A percentile compares a stretch with the other conserved stretches of the same genome.
These are phyloP conservation scores for Leonotis leonurus DNA, from an alignment of 257 asterid genomes.

Conservation along the genomic window DNA sequence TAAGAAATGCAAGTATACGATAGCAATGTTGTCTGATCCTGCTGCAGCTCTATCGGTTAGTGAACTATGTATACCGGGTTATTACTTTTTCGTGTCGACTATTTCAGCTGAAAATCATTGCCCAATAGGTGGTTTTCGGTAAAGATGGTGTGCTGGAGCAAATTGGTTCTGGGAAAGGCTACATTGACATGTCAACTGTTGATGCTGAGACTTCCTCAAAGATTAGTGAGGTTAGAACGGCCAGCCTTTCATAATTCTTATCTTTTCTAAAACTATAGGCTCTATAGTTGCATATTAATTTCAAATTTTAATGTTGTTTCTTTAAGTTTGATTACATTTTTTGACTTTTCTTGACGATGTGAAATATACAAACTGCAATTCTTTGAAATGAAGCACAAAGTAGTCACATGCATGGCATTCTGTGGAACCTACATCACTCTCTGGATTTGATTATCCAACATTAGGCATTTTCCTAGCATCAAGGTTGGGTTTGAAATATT, in stretches of 20 bases:
- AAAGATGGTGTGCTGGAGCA: conserved; percentile 82
- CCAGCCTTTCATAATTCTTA: not conserved
- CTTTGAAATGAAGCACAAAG: not conserved
- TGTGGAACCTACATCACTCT: not conserved
- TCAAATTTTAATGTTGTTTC: not conserved
- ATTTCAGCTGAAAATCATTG: conserved; percentile 6
- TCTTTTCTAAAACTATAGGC: not conserved
- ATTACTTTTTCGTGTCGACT: not conserved
- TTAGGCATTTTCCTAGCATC: not conserved
- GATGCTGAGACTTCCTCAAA: conserved; percentile 90
- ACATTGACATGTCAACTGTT: conserved; percentile 97
- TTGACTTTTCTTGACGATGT: not conserved
- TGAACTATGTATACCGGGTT: conserved; percentile 9
- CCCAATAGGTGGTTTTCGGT: conserved; percentile 70
- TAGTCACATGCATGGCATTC: not conserved
- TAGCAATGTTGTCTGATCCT: conserved; percentile 93
- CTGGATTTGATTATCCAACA: not conserved
- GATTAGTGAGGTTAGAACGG: conserved; percentile 61
- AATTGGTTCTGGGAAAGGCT: conserved; percentile 73
- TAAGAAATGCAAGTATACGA: conserved; percentile 90
- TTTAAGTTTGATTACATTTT: not conserved
- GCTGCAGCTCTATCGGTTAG: conserved; percentile 91
- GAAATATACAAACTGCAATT: not conserved
- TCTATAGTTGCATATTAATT: not conserved
- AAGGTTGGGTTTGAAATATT: not conserved